Percentiles rank a stretch among this genome's conserved stretches.
phyloP scores from a whole-genome alignment of 495 filamentous ascomycete species.

The Lasiosphaeria hispida region DNA sequence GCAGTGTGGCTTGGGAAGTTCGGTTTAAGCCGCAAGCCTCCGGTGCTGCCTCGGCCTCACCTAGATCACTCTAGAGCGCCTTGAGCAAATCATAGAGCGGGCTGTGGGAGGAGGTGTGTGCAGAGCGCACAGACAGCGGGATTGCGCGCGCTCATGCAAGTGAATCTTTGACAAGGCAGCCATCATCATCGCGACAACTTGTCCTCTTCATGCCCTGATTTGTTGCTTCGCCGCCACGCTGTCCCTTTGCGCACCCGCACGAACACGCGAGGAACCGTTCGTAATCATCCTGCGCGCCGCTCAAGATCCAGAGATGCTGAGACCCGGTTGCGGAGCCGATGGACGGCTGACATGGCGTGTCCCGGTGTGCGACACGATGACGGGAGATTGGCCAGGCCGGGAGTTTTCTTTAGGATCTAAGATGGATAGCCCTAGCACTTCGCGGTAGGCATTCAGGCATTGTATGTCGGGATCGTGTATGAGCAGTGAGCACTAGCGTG shows the following conservation, averaged over 20 bases:
- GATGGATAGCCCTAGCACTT: no score
- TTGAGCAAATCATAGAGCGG: neutral
- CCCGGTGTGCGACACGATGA: neutral
- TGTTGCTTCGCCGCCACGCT: no score
- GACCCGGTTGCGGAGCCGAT: neutral
- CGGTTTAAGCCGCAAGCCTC: neutral
- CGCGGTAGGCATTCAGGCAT: no score
- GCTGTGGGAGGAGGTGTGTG: constrained; percentile 1
- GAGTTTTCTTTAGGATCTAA: no score
- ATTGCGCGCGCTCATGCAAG: constrained; percentile 8
- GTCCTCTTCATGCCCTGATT: no score
- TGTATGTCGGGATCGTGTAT: no score
- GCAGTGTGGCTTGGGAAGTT: neutral
- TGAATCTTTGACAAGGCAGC: neutral
- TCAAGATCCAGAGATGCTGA: neutral
- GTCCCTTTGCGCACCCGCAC: no score
- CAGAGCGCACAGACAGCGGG: constrained; percentile 1
- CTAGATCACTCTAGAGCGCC: neutral
- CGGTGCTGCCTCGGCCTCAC: constrained; percentile 14
- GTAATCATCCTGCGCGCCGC: neutral
- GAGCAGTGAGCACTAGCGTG: neutral
- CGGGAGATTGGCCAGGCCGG: no score
- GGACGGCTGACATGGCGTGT: neutral
- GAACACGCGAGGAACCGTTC: no score
- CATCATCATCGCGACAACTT: neutral